Conservation (phyloP, 164 flowering plant genomes). For the Tinospora cordifolia region DNA sequence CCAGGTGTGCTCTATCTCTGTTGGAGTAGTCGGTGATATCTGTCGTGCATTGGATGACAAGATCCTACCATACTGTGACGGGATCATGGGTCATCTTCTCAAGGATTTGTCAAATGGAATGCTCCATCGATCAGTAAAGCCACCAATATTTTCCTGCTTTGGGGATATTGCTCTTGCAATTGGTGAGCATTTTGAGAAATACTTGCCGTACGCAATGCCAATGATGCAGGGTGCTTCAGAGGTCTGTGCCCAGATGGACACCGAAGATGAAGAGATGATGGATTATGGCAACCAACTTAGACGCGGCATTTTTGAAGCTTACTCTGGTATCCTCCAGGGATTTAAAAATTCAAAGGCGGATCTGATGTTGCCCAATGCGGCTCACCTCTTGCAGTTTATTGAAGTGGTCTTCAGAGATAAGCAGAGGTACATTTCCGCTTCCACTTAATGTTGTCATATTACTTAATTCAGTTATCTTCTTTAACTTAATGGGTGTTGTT, state of each 20-base stretch:
- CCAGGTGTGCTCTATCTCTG: constrained; percentile 77
- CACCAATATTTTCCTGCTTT: constrained; percentile 82
- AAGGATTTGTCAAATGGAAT: constrained; percentile 53
- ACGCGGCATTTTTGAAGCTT: constrained; percentile 79
- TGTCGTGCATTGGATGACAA: constrained; percentile 78
- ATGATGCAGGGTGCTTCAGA: constrained; percentile 73
- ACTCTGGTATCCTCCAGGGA: constrained; percentile 82
- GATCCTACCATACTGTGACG: constrained; percentile 68
- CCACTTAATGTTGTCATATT: neutral
- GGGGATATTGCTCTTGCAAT: constrained; percentile 90
- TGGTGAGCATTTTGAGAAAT: constrained; percentile 69
- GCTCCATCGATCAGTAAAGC: constrained; percentile 82
- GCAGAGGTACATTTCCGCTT: constrained; percentile 35
- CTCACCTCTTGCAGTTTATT: constrained; percentile 62
- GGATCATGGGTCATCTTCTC: constrained; percentile 68
- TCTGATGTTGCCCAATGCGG: constrained; percentile 67
- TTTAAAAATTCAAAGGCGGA: constrained; percentile 63
- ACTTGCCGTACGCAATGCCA: constrained; percentile 47
- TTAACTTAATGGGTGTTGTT: neutral
- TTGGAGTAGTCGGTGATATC: constrained; percentile 81
- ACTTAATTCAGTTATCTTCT: neutral
- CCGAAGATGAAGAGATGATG: constrained; percentile 62
- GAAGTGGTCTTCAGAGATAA: constrained; percentile 52
- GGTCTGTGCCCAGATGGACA: constrained; percentile 54
- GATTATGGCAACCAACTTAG: constrained; percentile 77